phyloP scores from a whole-genome alignment of 164 flowering plant species.

The Paratinospora sagittata region DNA sequence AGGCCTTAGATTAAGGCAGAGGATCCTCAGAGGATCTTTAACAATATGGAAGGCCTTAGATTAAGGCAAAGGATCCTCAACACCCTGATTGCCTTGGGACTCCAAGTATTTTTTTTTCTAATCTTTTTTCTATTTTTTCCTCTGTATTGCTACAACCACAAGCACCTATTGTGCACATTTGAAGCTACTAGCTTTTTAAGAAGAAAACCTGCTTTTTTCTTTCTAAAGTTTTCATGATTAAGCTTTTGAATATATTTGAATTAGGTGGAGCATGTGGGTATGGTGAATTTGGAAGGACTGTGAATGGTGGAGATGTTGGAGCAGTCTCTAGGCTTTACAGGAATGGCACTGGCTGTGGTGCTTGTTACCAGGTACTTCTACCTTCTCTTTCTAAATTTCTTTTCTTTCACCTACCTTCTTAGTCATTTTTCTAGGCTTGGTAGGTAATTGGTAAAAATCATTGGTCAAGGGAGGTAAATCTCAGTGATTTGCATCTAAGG shows the following conservation, averaged over 20 bases:
- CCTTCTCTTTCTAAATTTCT: not conserved
- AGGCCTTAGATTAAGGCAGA: no score
- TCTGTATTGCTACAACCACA: not conserved
- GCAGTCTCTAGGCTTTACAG: slow-evolving; percentile 58
- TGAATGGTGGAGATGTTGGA: slow-evolving; percentile 64
- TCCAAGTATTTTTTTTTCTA: slow-evolving; percentile 45
- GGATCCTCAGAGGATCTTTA: no score
- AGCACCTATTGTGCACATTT: not conserved
- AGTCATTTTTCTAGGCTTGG: not conserved
- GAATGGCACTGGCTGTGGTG: slow-evolving; percentile 81
- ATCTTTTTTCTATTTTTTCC: not conserved
- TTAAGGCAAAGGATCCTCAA: no score
- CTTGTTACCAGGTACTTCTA: slow-evolving; percentile 64
- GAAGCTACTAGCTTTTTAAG: not conserved
- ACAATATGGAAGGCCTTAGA: no score
- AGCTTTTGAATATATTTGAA: not conserved
- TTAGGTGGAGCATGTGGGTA: slow-evolving; percentile 90
- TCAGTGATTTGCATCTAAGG: not conserved
- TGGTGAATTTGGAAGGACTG: slow-evolving; percentile 67
- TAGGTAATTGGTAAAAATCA: not conserved
- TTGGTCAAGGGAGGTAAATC: not conserved
- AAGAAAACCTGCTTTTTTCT: not conserved
- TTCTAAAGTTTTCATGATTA: not conserved
- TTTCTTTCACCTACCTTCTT: not conserved
- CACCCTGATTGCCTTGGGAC: slow-evolving; percentile 76